Evolutionary conservation across 345 rosid species (phyloP), one percentile per base, ranked within the genome.

Genomic region (Viola odorata): DNA sequence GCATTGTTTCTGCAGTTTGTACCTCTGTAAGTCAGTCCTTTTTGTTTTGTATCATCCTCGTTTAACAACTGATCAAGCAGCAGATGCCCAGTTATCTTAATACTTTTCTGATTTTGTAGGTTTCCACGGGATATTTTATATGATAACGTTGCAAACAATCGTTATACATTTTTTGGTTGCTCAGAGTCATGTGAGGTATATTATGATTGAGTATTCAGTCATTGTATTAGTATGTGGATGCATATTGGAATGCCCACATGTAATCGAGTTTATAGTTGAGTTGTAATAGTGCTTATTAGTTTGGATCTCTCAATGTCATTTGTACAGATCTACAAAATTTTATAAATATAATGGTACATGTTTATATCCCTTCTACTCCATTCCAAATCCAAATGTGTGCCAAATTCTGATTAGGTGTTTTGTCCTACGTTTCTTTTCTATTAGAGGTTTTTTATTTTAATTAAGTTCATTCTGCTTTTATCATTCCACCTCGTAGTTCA

Each of bases 141-240:
- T 45, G 97, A 87, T 54, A 89, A 85, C 16, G 66, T 92, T 69
- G 94, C 97, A 40, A 73, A 79, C 78, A 87, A 92, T 44, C 82
- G 96, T 0, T 92, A 92, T 57, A 75, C 76, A 0, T 47, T 92
- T 53, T 85, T 92, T 53, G 94, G 96, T 53, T 82, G 85, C 61
- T 76, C 98, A 6, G 96, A 85, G 58, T 87, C 96, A n/a, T 89
- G 91, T 41, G 94, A 92, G 65, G 64, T 84, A 68, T 87, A 80
- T 51, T 69, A 73, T 61, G 74, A 70, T 57, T 76, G 51, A 65
- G 16, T 39, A 0, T 23, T 0, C 9, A 23, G 47, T 41, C 0
- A 0, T 53, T 45, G 3, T 6, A 41, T 62, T 41, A 9, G 11
- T 16, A 9, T 39, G 42, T 52, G 42, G 5, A 44, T 61, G 62